phyloP scores from a whole-genome alignment of 345 rosid species.

The Lenwebbia sp. region DNA sequence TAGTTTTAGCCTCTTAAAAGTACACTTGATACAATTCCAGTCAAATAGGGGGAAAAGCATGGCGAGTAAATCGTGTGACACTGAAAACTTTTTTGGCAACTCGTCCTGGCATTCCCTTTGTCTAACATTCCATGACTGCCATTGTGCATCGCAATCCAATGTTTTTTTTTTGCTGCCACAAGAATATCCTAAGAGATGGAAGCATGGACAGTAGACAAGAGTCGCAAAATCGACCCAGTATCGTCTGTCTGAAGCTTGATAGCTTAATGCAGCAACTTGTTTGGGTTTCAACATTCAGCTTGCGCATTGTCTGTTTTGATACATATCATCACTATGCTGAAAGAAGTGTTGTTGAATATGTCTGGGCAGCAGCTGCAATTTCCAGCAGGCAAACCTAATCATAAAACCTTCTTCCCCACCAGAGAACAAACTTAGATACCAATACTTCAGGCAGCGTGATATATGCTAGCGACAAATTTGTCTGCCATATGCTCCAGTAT shows the following conservation, averaged over 20 bases:
- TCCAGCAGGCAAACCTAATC: background rate
- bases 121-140: background rate
- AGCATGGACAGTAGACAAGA: background rate
- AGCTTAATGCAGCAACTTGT: background rate
- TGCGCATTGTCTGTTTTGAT: background rate
- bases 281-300: background rate
- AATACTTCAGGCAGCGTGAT: background rate
- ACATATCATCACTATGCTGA: background rate
- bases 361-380: background rate
- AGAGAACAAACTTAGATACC: background rate
- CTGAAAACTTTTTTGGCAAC: background rate
- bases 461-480: background rate
- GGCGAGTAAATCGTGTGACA: background rate
- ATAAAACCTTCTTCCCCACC: background rate
- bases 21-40: background rate
- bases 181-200: background rate
- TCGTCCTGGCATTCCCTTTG: background rate
- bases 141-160: background rate
- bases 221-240: background rate
- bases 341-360: background rate
- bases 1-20: background rate
- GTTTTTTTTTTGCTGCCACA: background rate
- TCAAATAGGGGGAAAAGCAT: background rate
- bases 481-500: background rate
- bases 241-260: background rate